phyloP scores from a whole-genome alignment of 768 basidiomycete species.

The Lentinula edodes region DNA sequence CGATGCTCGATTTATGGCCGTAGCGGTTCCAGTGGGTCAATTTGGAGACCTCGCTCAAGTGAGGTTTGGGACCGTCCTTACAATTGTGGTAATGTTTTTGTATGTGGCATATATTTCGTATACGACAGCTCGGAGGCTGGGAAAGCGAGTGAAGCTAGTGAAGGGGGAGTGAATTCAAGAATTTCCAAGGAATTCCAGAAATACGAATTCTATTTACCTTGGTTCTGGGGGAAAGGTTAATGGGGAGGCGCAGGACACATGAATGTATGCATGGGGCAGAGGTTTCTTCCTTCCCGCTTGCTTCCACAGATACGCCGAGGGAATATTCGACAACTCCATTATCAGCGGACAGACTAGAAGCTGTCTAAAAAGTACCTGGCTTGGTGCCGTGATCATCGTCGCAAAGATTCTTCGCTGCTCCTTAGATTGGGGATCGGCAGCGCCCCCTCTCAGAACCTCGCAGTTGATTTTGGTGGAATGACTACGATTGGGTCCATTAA shows the following conservation, averaged over 20 bases:
- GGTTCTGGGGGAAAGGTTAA: background rate
- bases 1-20: background rate
- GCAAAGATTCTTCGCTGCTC: background rate
- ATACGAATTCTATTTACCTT: background rate
- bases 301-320: background rate
- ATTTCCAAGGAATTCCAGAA: background rate
- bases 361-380: background rate
- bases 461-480: background rate
- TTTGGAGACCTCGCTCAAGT: conserved; percentile 30
- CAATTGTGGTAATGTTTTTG: conserved; percentile 32
- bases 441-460: background rate
- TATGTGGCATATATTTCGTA: conserved; percentile 27
- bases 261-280: background rate
- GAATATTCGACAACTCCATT: background rate
- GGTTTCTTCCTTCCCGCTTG: no score
- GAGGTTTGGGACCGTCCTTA: conserved; percentile 34
- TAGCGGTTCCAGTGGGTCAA: conserved; percentile 27
- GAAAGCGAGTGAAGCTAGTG: background rate
- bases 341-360: background rate
- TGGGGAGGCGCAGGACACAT: background rate
- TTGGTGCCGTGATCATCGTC: background rate
- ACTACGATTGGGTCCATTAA: no score
- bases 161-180: background rate
- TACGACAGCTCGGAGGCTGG: conserved; percentile 11
- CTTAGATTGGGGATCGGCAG: background rate